Evolutionary conservation across 2,329 filamentous ascomycete genomes (phyloP).

Genomic region (Fusarium subtropicale): DNA sequence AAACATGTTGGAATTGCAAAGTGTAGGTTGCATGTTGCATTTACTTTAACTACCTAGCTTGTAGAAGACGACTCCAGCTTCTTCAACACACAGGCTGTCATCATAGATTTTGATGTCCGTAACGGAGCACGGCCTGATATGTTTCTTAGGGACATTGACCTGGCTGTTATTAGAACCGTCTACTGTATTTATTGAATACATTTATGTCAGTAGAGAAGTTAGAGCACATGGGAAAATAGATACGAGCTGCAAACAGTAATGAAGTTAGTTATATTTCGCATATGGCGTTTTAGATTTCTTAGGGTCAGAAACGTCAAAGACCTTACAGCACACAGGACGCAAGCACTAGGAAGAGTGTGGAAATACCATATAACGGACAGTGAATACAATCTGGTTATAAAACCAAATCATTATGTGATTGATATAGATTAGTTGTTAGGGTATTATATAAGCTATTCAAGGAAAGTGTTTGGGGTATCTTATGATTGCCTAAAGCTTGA

Average conservation of each 20-base stretch:
- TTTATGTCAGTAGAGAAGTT: background rate
- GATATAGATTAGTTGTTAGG: background rate
- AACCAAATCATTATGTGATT: background rate
- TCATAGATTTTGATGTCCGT: background rate
- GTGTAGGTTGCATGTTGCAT: too few species aligned
- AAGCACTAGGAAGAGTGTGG: background rate
- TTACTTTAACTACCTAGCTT: background rate
- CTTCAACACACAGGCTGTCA: background rate
- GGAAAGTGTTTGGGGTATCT: background rate
- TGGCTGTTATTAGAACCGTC: background rate
- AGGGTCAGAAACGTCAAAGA: too few species aligned
- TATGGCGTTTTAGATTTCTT: too few species aligned
- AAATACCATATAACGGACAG: background rate
- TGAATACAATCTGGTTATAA: background rate
- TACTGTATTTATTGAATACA: background rate
- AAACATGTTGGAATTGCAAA: background rate
- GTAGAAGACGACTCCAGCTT: background rate
- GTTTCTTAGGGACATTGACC: background rate
- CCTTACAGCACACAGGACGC: too few species aligned
- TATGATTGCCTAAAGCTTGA: conserved; percentile 24
- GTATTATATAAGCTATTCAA: background rate
- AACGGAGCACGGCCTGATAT: background rate
- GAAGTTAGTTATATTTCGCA: too few species aligned
- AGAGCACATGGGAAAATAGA: background rate
- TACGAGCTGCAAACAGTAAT: background rate